Percentiles rank a stretch among this genome's conserved stretches.
Conservation (phyloP, 2,329 filamentous ascomycete species). For the Claviceps sp. region DNA sequence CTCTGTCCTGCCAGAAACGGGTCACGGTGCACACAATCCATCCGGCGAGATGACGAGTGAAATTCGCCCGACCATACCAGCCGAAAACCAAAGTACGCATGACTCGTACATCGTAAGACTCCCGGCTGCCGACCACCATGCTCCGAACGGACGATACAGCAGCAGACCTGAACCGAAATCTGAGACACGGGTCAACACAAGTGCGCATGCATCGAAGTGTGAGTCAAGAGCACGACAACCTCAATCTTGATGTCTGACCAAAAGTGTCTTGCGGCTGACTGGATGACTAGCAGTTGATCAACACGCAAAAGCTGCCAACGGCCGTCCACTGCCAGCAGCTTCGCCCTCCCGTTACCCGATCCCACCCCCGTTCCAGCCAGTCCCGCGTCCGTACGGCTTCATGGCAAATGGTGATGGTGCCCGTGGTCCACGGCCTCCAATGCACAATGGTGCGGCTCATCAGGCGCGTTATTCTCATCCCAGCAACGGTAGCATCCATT, state of each 20-base stretch:
- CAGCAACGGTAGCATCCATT: conserved; percentile 43
- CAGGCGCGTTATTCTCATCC: conserved; percentile 36
- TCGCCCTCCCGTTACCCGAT: conserved; percentile 27
- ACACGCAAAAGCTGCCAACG: conserved; percentile 8
- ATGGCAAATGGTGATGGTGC: conserved; percentile 20
- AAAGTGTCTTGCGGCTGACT: conserved; percentile 2
- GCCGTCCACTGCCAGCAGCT: conserved; percentile 18
- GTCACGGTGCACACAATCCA: neutral
- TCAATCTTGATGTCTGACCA: neutral
- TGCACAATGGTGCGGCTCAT: conserved; percentile 20
- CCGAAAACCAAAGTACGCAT: neutral
- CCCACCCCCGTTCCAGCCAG: conserved; percentile 29
- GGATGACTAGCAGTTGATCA: conserved; percentile 7
- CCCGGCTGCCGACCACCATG: neutral
- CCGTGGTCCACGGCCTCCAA: conserved; percentile 18
- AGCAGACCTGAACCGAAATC: conserved; percentile 2
- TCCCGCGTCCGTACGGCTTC: conserved; percentile 16
- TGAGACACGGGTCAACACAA: conserved; percentile 2
- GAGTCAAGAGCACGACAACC: neutral
- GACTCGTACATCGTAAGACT: neutral
- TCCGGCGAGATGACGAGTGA: neutral
- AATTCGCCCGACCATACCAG: neutral
- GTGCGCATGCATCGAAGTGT: conserved; percentile 3
- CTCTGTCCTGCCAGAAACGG: neutral
- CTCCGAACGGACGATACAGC: neutral